A percentile compares a stretch with the other conserved stretches of the same genome.
These are phyloP conservation scores for Forsythia suspensa DNA, from an alignment of 257 asterid species.

Conservation along the genomic window DNA sequence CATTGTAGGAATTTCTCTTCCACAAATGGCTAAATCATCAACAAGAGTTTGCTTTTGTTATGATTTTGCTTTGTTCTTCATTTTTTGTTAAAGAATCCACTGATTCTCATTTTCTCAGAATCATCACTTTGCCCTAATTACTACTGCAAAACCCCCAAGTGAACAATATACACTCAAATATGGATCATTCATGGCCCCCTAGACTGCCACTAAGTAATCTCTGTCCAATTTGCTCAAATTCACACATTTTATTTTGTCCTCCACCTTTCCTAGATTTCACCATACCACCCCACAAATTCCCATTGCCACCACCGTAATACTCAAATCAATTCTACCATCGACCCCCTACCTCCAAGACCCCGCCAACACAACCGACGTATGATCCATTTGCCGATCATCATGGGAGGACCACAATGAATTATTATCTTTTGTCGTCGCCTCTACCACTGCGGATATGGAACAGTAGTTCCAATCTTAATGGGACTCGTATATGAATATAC, in stretches of 20 bases:
- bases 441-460: conserved; percentile 47
- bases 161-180: conserved; percentile 12
- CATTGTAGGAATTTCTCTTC: too few relatives aligned
- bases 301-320: conserved; percentile 29
- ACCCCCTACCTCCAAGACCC: conserved; percentile 42
- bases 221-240: conserved; percentile 61
- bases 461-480: conserved; percentile 31
- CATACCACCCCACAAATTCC: conserved; percentile 30
- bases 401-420: conserved; percentile 30
- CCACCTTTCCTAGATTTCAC: conserved; percentile 40
- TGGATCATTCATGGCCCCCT: conserved; percentile 73
- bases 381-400: conserved; percentile 68
- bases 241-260: conserved; percentile 72
- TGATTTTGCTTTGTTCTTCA: too few relatives aligned
- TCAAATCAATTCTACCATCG: conserved; percentile 40
- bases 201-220: conserved; percentile 36
- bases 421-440: conserved; percentile 23
- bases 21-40: too few relatives aligned
- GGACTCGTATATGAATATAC: conserved; percentile 34
- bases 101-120: too few relatives aligned
- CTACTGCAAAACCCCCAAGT: conserved; percentile 5
- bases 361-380: conserved; percentile 37
- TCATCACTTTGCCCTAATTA: conserved; percentile 11
- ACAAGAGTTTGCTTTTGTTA: too few relatives aligned
- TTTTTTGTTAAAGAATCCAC: too few relatives aligned